These are phyloP conservation scores for Zygoascus meyerae DNA, from an alignment of 1,139 yeast genomes.

Conservation along the genomic window DNA sequence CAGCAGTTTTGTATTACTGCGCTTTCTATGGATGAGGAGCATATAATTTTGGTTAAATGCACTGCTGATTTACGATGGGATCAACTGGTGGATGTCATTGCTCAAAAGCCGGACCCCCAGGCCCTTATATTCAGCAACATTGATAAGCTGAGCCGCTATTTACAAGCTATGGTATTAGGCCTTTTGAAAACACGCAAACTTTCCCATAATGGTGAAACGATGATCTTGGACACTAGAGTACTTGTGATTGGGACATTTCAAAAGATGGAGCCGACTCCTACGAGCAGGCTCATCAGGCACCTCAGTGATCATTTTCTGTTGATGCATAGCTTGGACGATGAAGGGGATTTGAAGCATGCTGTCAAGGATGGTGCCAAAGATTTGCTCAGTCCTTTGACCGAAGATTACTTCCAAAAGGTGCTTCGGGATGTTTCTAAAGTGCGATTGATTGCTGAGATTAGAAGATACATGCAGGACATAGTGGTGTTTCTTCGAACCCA, in stretches of 20 bases:
- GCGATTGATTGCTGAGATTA: conserved; percentile 41
- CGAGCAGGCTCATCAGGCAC: conserved; percentile 11
- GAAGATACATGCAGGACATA: conserved; percentile 51
- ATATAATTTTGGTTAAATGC: not conserved
- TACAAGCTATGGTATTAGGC: conserved; percentile 27
- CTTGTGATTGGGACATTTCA: conserved; percentile 11
- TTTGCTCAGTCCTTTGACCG: not conserved
- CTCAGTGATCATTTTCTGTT: conserved; percentile 18
- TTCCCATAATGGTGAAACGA: conserved; percentile 3
- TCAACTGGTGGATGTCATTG: conserved; percentile 1
- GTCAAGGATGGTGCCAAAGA: not conserved
- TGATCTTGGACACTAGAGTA: conserved; percentile 14
- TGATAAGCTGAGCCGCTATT: conserved; percentile 22
- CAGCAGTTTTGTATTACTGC: conserved; percentile 2
- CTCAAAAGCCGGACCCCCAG: conserved; percentile 9
- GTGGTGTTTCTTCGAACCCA: conserved; percentile 46
- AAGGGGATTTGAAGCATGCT: not conserved
- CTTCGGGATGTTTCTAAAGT: conserved; percentile 22
- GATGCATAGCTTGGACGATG: conserved; percentile 15
- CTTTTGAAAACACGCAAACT: conserved; percentile 14
- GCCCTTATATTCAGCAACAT: conserved; percentile 24
- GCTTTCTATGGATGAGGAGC: not conserved
- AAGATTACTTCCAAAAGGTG: not conserved
- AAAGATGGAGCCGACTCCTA: conserved; percentile 10
- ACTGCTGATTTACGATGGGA: conserved; percentile 6